phyloP scores from a whole-genome alignment of 805 yeast genomes.

The Nakazawaea populi region DNA sequence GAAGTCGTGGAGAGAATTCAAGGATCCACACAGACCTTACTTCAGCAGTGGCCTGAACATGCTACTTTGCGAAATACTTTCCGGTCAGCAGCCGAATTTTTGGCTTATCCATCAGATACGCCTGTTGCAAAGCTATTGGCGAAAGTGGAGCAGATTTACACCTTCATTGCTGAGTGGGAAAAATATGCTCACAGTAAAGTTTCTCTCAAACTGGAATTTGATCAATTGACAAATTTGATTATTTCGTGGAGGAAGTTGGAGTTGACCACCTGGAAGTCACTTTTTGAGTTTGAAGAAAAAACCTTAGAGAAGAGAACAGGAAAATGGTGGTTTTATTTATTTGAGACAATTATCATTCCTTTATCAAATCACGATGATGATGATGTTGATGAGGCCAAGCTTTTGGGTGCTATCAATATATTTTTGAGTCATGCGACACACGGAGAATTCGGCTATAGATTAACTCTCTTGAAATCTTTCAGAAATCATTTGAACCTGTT shows the following conservation, averaged over 20 bases:
- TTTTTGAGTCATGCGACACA: conserved; percentile 70
- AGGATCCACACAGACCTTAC: conserved; percentile 38
- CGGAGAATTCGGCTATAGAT: conserved; percentile 66
- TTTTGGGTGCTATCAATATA: conserved; percentile 59
- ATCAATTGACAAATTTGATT: conserved; percentile 57
- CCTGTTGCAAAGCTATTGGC: conserved; percentile 76
- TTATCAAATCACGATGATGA: conserved; percentile 34
- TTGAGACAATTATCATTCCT: conserved; percentile 68
- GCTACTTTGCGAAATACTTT: conserved; percentile 71
- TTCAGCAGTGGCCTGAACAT: conserved; percentile 90
- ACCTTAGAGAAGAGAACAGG: conserved; percentile 46
- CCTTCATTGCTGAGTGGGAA: conserved; percentile 87
- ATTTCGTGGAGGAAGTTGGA: conserved; percentile 91
- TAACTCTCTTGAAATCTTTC: conserved; percentile 62
- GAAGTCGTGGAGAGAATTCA: conserved; percentile 37
- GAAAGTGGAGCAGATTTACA: conserved; percentile 82
- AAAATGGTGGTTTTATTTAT: conserved; percentile 89
- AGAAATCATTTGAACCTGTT: conserved; percentile 40
- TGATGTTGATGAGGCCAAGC: conserved; percentile 23
- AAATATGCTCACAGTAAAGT: conserved; percentile 80
- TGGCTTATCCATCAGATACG: conserved; percentile 53
- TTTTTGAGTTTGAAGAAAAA: conserved; percentile 61
- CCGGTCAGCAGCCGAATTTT: conserved; percentile 60
- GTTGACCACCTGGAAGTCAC: conserved; percentile 74
- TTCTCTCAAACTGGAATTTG: conserved; percentile 50